A percentile compares a stretch with the other conserved stretches of the same genome.
Conservation (phyloP, 2,329 filamentous ascomycete genomes). For the Penicillium sp. region DNA sequence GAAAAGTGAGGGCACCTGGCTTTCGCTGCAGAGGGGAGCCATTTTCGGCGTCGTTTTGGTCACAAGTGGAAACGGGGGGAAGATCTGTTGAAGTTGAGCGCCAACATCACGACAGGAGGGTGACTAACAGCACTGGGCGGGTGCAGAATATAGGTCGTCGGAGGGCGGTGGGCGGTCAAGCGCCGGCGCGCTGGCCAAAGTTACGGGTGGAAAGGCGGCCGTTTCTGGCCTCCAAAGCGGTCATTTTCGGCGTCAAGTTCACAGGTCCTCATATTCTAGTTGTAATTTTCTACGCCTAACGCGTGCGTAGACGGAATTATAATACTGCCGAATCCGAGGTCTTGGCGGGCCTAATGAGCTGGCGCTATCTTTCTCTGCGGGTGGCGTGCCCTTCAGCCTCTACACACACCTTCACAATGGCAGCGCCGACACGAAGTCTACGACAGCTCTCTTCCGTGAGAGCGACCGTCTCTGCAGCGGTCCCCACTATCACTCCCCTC, state of each 20-base stretch:
- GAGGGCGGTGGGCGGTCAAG: slow-evolving; percentile 14
- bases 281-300: too few relatives aligned
- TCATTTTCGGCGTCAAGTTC: slow-evolving; percentile 23
- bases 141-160: slow-evolving; percentile 19
- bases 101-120: slow-evolving; percentile 7
- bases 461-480: slow-evolving; percentile 18
- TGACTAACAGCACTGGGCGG: slow-evolving; percentile 15
- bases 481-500: slow-evolving; percentile 16
- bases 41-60: slow-evolving; percentile 22
- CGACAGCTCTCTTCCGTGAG: slow-evolving; percentile 33
- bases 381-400: slow-evolving; percentile 1
- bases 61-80: slow-evolving; percentile 15
- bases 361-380: slow-evolving; percentile 14
- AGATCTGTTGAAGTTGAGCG: slow-evolving; percentile 10
- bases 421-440: slow-evolving; percentile 33
- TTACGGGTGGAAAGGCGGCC: slow-evolving; percentile 18
- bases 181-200: slow-evolving; percentile 12
- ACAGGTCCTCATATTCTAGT: slow-evolving; percentile 22
- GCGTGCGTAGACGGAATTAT: too few relatives aligned
- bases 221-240: slow-evolving; percentile 19
- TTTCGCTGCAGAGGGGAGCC: slow-evolving; percentile 12
- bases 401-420: slow-evolving; percentile 29
- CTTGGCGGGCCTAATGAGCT: neutral
- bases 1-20: slow-evolving; percentile 6
- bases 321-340: too few relatives aligned